Base-by-base conservation (phyloP, 2,329 filamentous ascomycete species). In the Didymella lethalis region DNA sequence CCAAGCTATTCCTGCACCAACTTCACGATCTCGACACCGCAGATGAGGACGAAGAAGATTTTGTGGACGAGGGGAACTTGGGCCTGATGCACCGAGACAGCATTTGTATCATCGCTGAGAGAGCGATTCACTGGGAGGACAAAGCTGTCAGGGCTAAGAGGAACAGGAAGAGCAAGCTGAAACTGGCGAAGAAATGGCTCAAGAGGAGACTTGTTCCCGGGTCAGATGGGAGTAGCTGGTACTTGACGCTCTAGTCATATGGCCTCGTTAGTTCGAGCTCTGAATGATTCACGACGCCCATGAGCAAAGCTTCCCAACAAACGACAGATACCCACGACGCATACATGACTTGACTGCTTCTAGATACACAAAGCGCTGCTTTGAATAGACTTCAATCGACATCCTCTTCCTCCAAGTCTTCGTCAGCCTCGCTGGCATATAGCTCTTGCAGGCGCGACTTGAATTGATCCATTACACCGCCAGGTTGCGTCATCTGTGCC, bases 11-110 rank as follows among this genome's bases (percentile, higher is more conserved):
- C 28, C 29, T 55, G 34, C 44, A 26, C 4, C 34, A 26, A 34
- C 10, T 43, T 10, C 4, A n/a, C n/a, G 34, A n/a, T 7, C 4
- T 11, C 8, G 44, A 38, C 10, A 7, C 3, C 12, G 44, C 47
- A 29, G 10, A 12, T 26, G 31, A 16, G 18, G 38, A 28, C 16
- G 28, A 43, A 23, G 38, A 47, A 4, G 50, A 43, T 2, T 41
- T 23, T 23, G 11, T 25, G 18, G 41, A 47, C 2, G 46, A 38
- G 3, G 47, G 56, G 1, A 26, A 16, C 4, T 10, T 59, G 14
- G 56, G 46, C 16, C 6, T 20, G 6, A 50, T 20, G 6, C 40
- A 47, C 14, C 31, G 51, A 16, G 56, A 59, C 18, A 59, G 56
- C 8, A 50, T 59, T n/a, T 51, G 49, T 14, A 18, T 59, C 8